Evolutionary conservation across 352 stramenopile genomes (phyloP).

Genomic region (Pythium chondricola): DNA sequence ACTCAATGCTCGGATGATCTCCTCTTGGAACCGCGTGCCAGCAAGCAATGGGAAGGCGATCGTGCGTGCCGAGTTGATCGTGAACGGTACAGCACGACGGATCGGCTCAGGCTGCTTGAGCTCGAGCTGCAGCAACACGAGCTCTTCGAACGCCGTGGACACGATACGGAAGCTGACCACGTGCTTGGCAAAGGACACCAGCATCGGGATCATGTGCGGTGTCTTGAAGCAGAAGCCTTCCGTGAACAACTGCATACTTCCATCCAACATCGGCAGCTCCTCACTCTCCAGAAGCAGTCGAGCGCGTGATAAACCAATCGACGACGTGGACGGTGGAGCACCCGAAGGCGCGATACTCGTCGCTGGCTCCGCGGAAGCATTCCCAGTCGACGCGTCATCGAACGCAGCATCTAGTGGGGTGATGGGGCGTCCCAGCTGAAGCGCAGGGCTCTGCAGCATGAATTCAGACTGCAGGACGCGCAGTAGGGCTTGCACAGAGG

Average conservation of each 20-base stretch:
- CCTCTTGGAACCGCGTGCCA: constrained; percentile 55
- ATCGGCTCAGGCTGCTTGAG: constrained; percentile 25
- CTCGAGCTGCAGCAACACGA: constrained; percentile 54
- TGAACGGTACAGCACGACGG: constrained; percentile 33
- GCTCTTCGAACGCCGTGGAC: constrained; percentile 45
- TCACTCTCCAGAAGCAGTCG: constrained; percentile 43
- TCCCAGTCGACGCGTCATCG: neutral
- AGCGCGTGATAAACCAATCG: constrained; percentile 27
- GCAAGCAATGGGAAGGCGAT: constrained; percentile 54
- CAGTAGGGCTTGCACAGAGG: constrained; percentile 32
- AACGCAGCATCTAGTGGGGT: constrained; percentile 27
- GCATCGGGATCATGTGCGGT: constrained; percentile 45
- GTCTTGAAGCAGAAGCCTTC: constrained; percentile 56
- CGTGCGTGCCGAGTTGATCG: constrained; percentile 11
- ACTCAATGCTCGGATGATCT: constrained; percentile 45
- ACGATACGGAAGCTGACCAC: constrained; percentile 44
- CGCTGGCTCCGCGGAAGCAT: neutral
- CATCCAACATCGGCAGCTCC: constrained; percentile 32
- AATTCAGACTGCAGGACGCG: constrained; percentile 52
- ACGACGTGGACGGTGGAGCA: constrained; percentile 3
- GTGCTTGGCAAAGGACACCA: constrained; percentile 58
- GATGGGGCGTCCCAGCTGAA: constrained; percentile 39
- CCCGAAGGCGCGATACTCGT: constrained; percentile 13
- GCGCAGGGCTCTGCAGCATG: constrained; percentile 45
- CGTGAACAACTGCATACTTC: constrained; percentile 46